phyloP scores from a whole-genome alignment of 352 stramenopile genomes.

The Pythium aquatile region DNA sequence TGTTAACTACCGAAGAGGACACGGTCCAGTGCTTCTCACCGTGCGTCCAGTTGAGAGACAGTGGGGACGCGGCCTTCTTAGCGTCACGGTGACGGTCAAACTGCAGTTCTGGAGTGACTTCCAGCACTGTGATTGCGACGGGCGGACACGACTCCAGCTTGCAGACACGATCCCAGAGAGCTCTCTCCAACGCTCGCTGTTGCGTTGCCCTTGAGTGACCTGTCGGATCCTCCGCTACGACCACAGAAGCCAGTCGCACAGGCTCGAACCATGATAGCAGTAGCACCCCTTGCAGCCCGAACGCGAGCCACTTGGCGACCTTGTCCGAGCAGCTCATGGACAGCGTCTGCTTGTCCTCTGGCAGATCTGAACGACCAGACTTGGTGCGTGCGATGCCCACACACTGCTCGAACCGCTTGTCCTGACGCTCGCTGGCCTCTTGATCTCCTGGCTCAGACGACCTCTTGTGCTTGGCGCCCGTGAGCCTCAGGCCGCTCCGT shows the following conservation, averaged over 20 bases:
- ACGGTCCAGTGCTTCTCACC: conserved; percentile 41
- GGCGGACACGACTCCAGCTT: background rate
- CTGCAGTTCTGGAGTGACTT: background rate
- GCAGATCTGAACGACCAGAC: conserved; percentile 90
- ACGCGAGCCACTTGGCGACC: conserved; percentile 80
- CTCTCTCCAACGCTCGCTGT: conserved; percentile 43
- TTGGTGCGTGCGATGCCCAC: conserved; percentile 86
- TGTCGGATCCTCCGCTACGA: conserved; percentile 43
- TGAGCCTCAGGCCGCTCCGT: conserved; percentile 55
- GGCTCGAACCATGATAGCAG: conserved; percentile 68
- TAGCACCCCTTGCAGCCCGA: conserved; percentile 82
- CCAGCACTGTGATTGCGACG: background rate
- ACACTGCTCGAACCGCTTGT: conserved; percentile 65
- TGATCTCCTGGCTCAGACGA: conserved; percentile 3
- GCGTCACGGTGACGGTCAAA: conserved; percentile 22
- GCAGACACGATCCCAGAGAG: conserved; percentile 35
- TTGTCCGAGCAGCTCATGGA: conserved; percentile 96
- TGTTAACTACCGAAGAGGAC: background rate
- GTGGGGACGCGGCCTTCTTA: conserved; percentile 30
- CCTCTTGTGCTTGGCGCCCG: conserved; percentile 59
- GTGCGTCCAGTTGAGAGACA: conserved; percentile 62
- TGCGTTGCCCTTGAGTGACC: conserved; percentile 40
- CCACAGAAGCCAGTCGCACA: conserved; percentile 44
- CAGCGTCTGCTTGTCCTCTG: conserved; percentile 76
- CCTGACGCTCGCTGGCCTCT: conserved; percentile 6